phyloP scores from a whole-genome alignment of 2,329 filamentous ascomycete species.

The Apiospora saccharicola region DNA sequence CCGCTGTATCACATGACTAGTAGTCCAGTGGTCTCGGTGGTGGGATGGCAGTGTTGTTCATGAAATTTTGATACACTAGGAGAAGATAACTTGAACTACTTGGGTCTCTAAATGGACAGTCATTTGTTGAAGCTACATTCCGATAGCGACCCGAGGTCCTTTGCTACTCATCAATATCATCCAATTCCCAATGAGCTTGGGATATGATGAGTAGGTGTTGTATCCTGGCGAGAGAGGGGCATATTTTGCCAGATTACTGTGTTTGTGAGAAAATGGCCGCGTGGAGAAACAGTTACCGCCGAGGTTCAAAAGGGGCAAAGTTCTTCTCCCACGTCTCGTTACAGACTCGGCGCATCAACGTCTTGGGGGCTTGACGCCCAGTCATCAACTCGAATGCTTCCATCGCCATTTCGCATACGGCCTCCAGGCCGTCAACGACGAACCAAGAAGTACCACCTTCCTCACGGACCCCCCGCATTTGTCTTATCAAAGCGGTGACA shows the following conservation, averaged over 20 bases:
- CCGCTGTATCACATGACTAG: too few relatives aligned
- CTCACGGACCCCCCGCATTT: conserved; percentile 62
- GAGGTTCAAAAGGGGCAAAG: conserved; percentile 43
- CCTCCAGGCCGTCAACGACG: conserved; percentile 74
- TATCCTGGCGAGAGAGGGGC: neutral
- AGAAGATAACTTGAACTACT: too few relatives aligned
- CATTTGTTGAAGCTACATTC: too few relatives aligned
- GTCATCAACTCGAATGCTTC: conserved; percentile 81
- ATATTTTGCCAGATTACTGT: neutral
- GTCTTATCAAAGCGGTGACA: conserved; percentile 71
- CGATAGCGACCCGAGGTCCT: too few relatives aligned
- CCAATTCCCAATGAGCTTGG: neutral
- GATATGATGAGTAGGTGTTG: neutral
- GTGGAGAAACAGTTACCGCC: conserved; percentile 29
- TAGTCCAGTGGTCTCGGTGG: too few relatives aligned
- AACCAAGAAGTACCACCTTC: conserved; percentile 69
- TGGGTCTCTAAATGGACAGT: too few relatives aligned
- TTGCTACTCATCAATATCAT: too few relatives aligned
- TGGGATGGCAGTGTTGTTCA: too few relatives aligned
- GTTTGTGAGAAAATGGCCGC: neutral
- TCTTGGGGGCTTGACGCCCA: conserved; percentile 72
- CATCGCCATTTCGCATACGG: conserved; percentile 77
- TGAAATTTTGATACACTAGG: too few relatives aligned
- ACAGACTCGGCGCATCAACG: conserved; percentile 70
- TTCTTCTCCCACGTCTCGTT: conserved; percentile 52